Evolutionary conservation across 129 eudicot species (phyloP), one percentile per base, ranked within the genome.

Genomic region (Flaveria sonorensis): DNA sequence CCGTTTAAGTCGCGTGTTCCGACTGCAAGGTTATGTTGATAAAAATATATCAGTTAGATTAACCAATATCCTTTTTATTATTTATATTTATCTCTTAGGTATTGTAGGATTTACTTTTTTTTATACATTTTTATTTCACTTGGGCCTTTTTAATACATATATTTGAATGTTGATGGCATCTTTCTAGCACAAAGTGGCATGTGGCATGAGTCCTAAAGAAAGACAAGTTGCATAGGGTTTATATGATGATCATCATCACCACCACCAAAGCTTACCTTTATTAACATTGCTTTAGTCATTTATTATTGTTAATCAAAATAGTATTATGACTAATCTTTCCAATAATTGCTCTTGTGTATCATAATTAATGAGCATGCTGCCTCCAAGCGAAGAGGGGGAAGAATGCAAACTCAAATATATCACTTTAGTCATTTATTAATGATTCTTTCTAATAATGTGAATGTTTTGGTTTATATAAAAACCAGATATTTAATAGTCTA

Each of bases 131-230:
- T 7, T 24, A 8, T 28, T 53, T 18, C 26, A 36, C 7, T 39
- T 57, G 0, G 64, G 26, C 64, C 10, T 57, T 57, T 57, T 62
- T 10, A 62, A 14, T 15, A 62, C 68, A 12, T 4, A 4, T 1
- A 12, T 4, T 61, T 61, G n/a, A 62, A 62, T 15, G 18, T 26
- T 73, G 7, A 18, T 47, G 46, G 36, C 53, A 20, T 36, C 28
- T 20, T 77, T 19, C 12, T 51, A 12, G 43, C 53, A 36, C 74
- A 68, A 77, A 77, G 46, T 51, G 57, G 68, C 70, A 67, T 77
- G 73, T 76, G 81, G 79, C 64, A 75, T 18, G 79, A 64, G 40
- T 63, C 63, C 50, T 63, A 62, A 61, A 45, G 71, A 50, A 76
- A 42, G 71, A 75, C 30, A 75, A 28, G 50, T 26, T 75, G 79